phyloP scores from a whole-genome alignment of 768 basidiomycete species.

The Ramaria rubella region DNA sequence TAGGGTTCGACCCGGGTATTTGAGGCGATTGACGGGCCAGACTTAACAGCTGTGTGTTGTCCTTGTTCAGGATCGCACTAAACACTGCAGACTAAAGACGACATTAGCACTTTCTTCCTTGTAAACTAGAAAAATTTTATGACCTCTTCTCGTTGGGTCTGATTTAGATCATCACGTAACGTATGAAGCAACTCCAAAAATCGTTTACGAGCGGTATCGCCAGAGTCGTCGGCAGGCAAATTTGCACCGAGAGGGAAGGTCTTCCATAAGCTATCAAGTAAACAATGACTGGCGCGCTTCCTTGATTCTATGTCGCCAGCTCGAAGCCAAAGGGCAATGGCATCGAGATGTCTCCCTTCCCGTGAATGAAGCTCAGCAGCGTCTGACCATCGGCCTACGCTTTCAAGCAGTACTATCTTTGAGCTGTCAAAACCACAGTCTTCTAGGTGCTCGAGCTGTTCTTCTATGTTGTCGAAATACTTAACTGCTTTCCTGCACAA shows the following conservation, averaged over 20 bases:
- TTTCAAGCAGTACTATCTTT: constrained; percentile 38
- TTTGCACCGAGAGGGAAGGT: constrained; percentile 19
- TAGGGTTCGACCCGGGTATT: constrained; percentile 16
- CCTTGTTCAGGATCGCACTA: background rate
- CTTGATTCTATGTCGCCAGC: background rate
- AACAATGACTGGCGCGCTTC: background rate
- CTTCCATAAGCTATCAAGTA: background rate
- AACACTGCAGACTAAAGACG: background rate
- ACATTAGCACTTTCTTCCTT: background rate
- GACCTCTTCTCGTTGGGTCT: background rate
- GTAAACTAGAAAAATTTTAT: background rate
- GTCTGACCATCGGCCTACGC: constrained; percentile 36
- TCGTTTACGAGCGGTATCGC: constrained; percentile 18
- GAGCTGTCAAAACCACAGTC: constrained; percentile 45
- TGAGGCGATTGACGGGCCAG: constrained; percentile 29
- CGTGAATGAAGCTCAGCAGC: constrained; percentile 37
- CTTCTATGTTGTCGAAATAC: constrained; percentile 46
- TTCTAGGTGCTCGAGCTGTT: constrained; percentile 51
- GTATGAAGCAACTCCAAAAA: background rate
- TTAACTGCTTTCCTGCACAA: constrained; percentile 36
- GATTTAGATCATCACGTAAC: background rate
- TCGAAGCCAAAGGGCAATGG: background rate
- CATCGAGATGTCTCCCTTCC: background rate
- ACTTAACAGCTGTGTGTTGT: constrained; percentile 19
- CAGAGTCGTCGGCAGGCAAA: constrained; percentile 35